Conservation (phyloP, 306 rosid species). For the Cicer judaicum region DNA sequence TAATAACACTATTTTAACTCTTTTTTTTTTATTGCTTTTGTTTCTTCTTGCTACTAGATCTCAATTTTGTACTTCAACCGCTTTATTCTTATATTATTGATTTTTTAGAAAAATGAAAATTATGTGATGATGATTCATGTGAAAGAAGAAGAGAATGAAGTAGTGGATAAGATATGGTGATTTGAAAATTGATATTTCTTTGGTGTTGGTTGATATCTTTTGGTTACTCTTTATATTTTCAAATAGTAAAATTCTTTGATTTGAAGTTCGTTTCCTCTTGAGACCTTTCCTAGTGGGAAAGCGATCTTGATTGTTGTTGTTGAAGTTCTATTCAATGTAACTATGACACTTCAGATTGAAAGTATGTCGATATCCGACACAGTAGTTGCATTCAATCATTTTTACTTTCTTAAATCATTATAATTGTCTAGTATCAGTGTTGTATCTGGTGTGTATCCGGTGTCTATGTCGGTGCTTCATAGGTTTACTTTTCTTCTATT, state of each 20-base stretch:
- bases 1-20: slow-evolving; percentile 27
- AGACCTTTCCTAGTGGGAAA: neutral
- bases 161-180: neutral
- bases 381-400: neutral
- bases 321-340: neutral
- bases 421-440: no score
- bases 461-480: no score
- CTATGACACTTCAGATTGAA: no score
- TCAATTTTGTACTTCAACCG: slow-evolving; percentile 41
- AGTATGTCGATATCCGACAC: no score
- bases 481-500: neutral
- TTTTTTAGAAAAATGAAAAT: neutral
- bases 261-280: no score
- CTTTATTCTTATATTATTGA: neutral
- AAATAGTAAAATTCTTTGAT: no score
- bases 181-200: slow-evolving; percentile 33
- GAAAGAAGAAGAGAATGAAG: neutral
- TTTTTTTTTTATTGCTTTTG: slow-evolving; percentile 43
- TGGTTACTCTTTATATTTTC: no score
- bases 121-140: slow-evolving; percentile 5
- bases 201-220: neutral
- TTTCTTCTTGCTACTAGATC: slow-evolving; percentile 65
- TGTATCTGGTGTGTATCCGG: no score
- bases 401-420: no score
- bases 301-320: neutral